phyloP scores from a whole-genome alignment of 331 rosid species.

The Cucumis variabilis region DNA sequence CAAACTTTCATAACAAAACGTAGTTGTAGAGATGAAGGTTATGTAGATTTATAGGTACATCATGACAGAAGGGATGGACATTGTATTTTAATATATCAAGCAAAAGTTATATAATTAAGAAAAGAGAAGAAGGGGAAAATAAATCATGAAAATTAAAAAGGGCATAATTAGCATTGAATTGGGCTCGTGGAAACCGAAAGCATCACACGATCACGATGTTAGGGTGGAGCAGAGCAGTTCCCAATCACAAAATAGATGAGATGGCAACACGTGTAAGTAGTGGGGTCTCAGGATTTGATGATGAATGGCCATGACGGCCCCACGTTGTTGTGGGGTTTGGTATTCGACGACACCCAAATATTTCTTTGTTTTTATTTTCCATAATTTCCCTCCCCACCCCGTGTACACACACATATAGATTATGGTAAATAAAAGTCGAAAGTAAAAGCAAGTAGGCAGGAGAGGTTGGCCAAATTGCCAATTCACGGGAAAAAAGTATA shows the following conservation, averaged over 20 bases:
- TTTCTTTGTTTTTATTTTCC: neutral
- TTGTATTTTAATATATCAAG: neutral
- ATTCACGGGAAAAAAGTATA: slow-evolving; percentile 1
- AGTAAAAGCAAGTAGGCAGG: neutral
- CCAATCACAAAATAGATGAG: neutral
- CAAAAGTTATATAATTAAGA: no score
- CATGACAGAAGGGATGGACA: no score
- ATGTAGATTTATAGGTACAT: no score
- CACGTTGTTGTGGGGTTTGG: neutral
- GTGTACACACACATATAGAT: no score
- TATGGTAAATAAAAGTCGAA: no score
- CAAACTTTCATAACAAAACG: no score
- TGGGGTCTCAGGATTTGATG: neutral
- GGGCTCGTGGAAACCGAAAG: neutral
- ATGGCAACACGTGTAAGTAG: neutral
- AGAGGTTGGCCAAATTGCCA: neutral
- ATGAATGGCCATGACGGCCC: neutral
- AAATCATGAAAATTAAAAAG: neutral
- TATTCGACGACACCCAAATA: neutral
- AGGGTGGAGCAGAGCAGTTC: neutral
- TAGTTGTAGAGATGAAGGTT: no score
- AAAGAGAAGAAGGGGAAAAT: no score
- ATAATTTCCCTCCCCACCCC: no score
- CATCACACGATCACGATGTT: neutral
- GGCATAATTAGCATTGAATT: neutral